Evolutionary conservation across 2,329 filamentous ascomycete species (phyloP), one percentile per base, ranked within the genome.

Genomic region (Chrysoporthe cubensis): DNA sequence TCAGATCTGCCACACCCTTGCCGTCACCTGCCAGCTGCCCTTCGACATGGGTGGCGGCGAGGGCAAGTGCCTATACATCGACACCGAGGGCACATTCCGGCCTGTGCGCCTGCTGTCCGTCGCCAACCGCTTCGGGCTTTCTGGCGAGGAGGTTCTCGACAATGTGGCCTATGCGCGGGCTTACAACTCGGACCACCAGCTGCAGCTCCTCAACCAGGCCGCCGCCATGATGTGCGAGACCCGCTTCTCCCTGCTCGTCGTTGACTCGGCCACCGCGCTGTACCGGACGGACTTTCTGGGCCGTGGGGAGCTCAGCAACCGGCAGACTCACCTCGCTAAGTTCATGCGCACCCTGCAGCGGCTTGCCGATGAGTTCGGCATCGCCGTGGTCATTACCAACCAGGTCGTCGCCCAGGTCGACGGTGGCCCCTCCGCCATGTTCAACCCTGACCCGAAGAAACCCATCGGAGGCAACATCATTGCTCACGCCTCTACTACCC

Each of bases 161-260:
- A 99, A 99, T 73, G 94, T 99, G 66, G 96, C 96, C 3, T 99
- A 99, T 78, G 96, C 96, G 62, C 91, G 96, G 69, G 96, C 96
- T 11, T 99, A 99, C 83, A 99, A 99, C 78, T 98, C 95, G 0
- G 96, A 99, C 72, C 96, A 99, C 79, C 96, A 99, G 79, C 87
- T 99, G 62, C 93, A 97, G 78, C 86, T 99, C 8, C 88, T 99
- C 70, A 96, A 96, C 75, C 95, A 98, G 79, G 96, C 96, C 3
- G 91, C 96, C 2, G 90, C 94, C 70, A 99, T 99, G 96, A 99
- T 99, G 96, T 97, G 94, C 67, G 96, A 99, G 82, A 99, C 96
- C 0, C 90, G 96, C 4, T 99, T 99, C 79, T 98, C 96, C 3
- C 86, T 99, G 9, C 88, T 99, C 62, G 90, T 99, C 61, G 96